These are phyloP conservation scores for Pythium dissotocum DNA, from an alignment of 352 stramenopile species.

Conservation along the genomic window DNA sequence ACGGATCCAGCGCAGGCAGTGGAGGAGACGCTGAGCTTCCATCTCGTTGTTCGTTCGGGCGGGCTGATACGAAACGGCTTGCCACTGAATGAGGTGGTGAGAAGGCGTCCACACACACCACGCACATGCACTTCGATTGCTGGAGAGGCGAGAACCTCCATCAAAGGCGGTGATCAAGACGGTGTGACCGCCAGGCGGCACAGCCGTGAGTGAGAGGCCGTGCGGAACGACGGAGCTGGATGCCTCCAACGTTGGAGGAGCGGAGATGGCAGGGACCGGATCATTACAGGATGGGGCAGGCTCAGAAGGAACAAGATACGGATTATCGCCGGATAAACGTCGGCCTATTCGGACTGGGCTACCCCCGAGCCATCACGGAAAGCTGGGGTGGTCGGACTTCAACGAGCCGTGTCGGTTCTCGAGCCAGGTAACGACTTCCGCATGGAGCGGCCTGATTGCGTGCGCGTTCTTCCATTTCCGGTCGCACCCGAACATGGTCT, in stretches of 20 bases:
- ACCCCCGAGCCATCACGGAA: not conserved
- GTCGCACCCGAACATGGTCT: not conserved
- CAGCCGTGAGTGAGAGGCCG: no score
- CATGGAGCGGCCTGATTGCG: not conserved
- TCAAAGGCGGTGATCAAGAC: slow-evolving; percentile 18
- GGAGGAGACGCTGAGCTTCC: slow-evolving; percentile 26
- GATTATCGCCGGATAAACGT: not conserved
- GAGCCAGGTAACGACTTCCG: not conserved
- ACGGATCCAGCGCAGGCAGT: slow-evolving; percentile 15
- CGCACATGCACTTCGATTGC: slow-evolving; percentile 7
- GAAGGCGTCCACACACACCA: slow-evolving; percentile 23
- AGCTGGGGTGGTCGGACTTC: not conserved
- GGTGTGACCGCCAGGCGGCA: not conserved
- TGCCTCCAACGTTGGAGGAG: no score
- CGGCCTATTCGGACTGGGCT: not conserved
- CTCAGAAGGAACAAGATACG: not conserved
- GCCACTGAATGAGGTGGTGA: slow-evolving; percentile 8
- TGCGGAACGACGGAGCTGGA: no score
- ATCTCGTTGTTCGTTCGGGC: slow-evolving; percentile 29
- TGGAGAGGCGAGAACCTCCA: not conserved
- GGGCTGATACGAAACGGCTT: not conserved
- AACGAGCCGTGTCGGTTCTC: not conserved
- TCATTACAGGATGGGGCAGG: no score
- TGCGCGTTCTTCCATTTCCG: not conserved
- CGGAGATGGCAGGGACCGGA: no score